Percentiles rank a stretch among this genome's conserved stretches.
Evolutionary conservation across 768 basidiomycete species (phyloP).

Genomic region (Rhizopogon vesiculosus): DNA sequence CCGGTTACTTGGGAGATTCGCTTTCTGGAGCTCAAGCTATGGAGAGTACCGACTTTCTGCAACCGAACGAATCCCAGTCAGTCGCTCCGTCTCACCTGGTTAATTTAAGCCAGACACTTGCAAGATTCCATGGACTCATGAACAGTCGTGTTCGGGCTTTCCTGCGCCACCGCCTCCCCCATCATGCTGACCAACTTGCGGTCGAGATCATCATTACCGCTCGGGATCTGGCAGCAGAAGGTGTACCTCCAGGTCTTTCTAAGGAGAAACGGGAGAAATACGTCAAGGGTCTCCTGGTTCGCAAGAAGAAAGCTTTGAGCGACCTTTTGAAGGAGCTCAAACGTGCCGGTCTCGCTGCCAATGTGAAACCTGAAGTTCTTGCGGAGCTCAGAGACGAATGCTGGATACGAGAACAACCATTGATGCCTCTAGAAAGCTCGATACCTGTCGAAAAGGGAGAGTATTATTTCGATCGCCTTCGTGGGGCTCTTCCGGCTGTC

Average conservation of each 20-base stretch:
- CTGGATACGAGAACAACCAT: conserved; percentile 66
- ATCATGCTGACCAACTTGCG: conserved; percentile 50
- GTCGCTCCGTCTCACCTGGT: conserved; percentile 33
- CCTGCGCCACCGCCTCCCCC: conserved; percentile 35
- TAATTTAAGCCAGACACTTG: conserved; percentile 47
- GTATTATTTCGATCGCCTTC: conserved; percentile 59
- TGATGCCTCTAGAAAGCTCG: conserved; percentile 23
- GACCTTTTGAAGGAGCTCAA: conserved; percentile 90
- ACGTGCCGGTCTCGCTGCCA: conserved; percentile 66
- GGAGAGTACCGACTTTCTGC: background rate
- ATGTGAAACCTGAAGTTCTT: conserved; percentile 67
- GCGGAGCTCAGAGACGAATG: conserved; percentile 45
- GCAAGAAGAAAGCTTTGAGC: conserved; percentile 88
- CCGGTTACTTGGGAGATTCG: conserved; percentile 1
- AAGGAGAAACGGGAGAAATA: conserved; percentile 55
- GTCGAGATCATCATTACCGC: conserved; percentile 60
- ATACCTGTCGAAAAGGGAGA: conserved; percentile 43
- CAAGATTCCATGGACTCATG: conserved; percentile 44
- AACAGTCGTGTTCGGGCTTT: conserved; percentile 35
- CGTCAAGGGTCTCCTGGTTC: conserved; percentile 66
- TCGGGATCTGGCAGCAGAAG: conserved; percentile 46
- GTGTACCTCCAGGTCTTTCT: conserved; percentile 36
- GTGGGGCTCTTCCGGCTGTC: conserved; percentile 60
- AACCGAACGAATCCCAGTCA: background rate
- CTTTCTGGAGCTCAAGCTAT: background rate